Evolutionary conservation across 169 alveolate species (phyloP).

Genomic region (Cryptosporidium felis): DNA sequence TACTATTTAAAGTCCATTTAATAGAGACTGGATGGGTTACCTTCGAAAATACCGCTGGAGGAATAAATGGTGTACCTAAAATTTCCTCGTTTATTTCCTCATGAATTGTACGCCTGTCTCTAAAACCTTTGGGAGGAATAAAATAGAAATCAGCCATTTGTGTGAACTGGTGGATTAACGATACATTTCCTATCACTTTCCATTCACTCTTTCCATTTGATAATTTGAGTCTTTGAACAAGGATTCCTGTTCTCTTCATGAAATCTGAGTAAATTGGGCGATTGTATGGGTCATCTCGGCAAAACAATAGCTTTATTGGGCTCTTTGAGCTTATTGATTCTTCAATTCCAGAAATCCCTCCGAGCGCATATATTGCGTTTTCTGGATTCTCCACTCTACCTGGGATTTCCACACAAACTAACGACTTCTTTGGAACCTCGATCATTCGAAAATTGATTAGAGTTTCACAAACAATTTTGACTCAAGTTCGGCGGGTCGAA

Average conservation of each 20-base stretch:
- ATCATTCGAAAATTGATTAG: no score
- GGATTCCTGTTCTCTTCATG: constrained; percentile 52
- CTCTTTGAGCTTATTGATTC: neutral
- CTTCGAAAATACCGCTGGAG: constrained; percentile 57
- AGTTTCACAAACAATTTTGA: no score
- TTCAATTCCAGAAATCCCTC: constrained; percentile 36
- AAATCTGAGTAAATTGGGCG: constrained; percentile 44
- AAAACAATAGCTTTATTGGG: constrained; percentile 35
- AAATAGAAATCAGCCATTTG: constrained; percentile 69
- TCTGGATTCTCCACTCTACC: constrained; percentile 49
- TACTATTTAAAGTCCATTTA: constrained; percentile 1
- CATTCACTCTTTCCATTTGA: constrained; percentile 19
- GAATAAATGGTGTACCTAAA: constrained; percentile 19
- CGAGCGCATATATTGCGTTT: constrained; percentile 51
- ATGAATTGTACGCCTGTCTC: constrained; percentile 53
- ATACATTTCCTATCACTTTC: constrained; percentile 30
- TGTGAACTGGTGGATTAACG: constrained; percentile 8
- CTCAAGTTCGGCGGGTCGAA: no score
- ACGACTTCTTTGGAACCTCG: constrained; percentile 7
- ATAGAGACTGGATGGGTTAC: constrained; percentile 50
- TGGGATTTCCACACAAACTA: constrained; percentile 53
- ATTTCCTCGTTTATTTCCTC: constrained; percentile 40
- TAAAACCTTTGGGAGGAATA: constrained; percentile 54
- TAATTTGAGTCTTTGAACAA: neutral
- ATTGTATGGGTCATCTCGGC: constrained; percentile 56